phyloP scores from a whole-genome alignment of 495 filamentous ascomycete genomes.

The Penicillium roqueforti region DNA sequence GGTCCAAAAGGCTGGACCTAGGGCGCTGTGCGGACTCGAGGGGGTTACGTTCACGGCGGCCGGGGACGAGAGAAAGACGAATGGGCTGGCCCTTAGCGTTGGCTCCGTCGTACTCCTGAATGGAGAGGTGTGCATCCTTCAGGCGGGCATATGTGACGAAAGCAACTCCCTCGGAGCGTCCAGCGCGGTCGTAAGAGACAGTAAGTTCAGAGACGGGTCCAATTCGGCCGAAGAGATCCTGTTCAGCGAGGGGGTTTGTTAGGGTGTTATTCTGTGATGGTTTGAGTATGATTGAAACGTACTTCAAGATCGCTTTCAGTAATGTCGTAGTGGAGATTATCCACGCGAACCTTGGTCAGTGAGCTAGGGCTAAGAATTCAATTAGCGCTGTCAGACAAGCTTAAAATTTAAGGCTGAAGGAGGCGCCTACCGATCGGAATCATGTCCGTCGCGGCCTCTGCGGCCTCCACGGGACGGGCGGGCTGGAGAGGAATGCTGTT shows the following conservation, averaged over 20 bases:
- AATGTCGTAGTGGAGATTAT: conserved; percentile 92
- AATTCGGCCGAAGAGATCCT: conserved; percentile 80
- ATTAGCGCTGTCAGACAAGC: conserved; percentile 11
- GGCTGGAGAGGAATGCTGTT: conserved; percentile 26
- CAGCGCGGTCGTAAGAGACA: conserved; percentile 82
- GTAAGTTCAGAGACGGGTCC: conserved; percentile 66
- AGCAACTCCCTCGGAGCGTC: conserved; percentile 82
- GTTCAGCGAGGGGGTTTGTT: neutral
- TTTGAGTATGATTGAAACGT: conserved; percentile 19
- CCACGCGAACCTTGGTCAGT: conserved; percentile 74
- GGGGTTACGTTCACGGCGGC: conserved; percentile 52
- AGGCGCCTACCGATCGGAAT: conserved; percentile 46
- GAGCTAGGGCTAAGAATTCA: conserved; percentile 29
- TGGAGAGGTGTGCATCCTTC: conserved; percentile 67
- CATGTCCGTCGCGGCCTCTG: conserved; percentile 43
- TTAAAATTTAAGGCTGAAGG: neutral
- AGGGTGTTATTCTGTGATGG: neutral
- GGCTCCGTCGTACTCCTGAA: conserved; percentile 80
- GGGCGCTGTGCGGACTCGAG: conserved; percentile 57
- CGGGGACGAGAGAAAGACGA: conserved; percentile 63
- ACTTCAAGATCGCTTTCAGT: conserved; percentile 83
- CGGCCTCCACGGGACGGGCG: conserved; percentile 40
- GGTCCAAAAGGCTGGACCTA: conserved; percentile 69
- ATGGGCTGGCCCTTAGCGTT: conserved; percentile 94
- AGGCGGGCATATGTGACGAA: conserved; percentile 73